Base-by-base conservation (phyloP, 139 green algal genomes). In the Chlamydomonas sphaeroides region DNA sequence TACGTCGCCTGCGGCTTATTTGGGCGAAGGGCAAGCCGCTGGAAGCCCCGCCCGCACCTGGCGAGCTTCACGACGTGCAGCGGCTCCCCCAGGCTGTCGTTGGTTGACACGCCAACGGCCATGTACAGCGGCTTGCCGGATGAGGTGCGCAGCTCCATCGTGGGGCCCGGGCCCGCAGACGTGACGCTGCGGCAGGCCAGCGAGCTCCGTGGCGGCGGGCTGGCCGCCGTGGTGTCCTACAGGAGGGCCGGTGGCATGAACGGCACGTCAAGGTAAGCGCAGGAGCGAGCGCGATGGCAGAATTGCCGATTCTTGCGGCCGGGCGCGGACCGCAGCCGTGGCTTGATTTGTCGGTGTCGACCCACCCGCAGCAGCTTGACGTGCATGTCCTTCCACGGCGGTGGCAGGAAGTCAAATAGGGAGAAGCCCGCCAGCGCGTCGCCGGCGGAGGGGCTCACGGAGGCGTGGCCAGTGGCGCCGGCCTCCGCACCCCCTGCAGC, bases 301-400 rank as follows among this genome's bases (percentile, higher is more conserved):
- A 53, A 53, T 53, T 14, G 14, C 10, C 11, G 11, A 53, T 21
- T 14, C 45, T 21, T 10, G 14, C 11, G 11, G 45, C 45, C 45
- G 14, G 14, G 14, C 45, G 11, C 11, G 10, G 45, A 53, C 10
- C 45, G 45, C 10, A 53, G 45, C 45, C 45, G 11, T 21, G 45
- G 45, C 45, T 21, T 53, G 10, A 14, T 14, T 21, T 53, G 45
- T n/a, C 45, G 14, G 45, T 53, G 10, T 14, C 10, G 14, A 14
- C 45, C 14, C 45, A 53, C 45, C 45, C 14, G 10, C 11, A 53
- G 45, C 23, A 73, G 57, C 25, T 49, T 63, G 17, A 65, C 17
- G 33, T 82, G 75, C 61, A 65, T 72, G 23, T 82, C 75, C 62
- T 72, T 82, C 75, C 75, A 82, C 1, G 62, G 38, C 8, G 75